Evolutionary conservation across 176 grass and related monocot species (phyloP).

Genomic region (Aegilops bicornis): DNA sequence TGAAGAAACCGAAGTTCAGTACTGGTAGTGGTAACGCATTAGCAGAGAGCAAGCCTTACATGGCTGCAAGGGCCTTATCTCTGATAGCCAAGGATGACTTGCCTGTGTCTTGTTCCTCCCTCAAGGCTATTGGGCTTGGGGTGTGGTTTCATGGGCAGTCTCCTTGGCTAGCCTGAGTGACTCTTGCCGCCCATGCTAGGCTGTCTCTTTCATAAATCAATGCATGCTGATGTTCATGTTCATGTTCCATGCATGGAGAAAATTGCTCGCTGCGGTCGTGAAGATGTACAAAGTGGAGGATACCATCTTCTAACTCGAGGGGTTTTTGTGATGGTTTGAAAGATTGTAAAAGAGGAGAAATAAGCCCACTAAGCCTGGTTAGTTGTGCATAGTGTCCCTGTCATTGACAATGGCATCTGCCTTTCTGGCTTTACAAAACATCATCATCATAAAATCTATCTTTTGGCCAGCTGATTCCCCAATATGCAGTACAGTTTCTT

Average conservation of each 20-base stretch:
- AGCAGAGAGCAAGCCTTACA: background rate
- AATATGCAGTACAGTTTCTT: background rate
- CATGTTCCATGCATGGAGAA: background rate
- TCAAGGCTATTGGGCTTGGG: background rate
- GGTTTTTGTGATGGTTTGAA: background rate
- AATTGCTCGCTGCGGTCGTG: background rate
- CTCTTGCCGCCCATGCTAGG: conserved; percentile 30
- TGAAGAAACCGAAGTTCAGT: background rate
- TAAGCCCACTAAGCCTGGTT: background rate
- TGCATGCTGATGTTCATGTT: background rate
- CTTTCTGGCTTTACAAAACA: background rate
- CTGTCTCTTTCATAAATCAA: conserved; percentile 17
- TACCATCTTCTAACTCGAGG: background rate
- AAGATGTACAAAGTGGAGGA: background rate
- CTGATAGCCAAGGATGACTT: conserved; percentile 44
- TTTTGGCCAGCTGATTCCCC: background rate
- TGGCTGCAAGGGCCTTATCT: background rate
- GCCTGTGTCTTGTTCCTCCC: conserved; percentile 12
- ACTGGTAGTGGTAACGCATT: background rate
- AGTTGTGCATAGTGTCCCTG: background rate
- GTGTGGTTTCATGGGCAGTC: conserved; percentile 32
- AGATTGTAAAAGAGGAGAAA: background rate
- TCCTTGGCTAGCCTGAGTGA: conserved; percentile 41
- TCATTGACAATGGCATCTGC: background rate
- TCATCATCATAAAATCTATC: background rate